Evolutionary conservation across 202 grass and related monocot species (phyloP), one percentile per base, ranked within the genome.

Genomic region (Hordeum pubiflorum): DNA sequence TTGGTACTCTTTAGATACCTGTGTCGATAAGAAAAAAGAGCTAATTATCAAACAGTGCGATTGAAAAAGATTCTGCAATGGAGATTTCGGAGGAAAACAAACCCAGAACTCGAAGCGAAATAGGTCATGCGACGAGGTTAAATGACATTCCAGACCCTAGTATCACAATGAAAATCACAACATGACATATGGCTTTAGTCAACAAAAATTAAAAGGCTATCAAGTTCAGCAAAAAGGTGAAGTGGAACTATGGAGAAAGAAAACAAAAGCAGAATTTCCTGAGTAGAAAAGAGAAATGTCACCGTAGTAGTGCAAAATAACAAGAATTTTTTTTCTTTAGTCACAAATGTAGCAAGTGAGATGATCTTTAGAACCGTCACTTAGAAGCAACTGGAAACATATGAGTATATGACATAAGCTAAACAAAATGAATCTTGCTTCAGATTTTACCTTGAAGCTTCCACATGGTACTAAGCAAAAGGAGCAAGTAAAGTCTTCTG

Each of bases 31-130:
- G 32, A 83, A 85, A 85, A 84, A 62, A 58, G 6, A 72, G 82
- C 10, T 75, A 77, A 34, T 72, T 65, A 84, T 64, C 18, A 23
- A 79, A 81, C 18, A 72, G 36, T 10, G 21, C 43, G 32, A 72
- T 31, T 62, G 11, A 48, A 76, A 15, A 43, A 65, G 67, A 72
- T 40, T 86, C 50, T 46, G 13, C 33, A 43, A 63, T 80, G 23
- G 24, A 85, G 41, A 83, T 67, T 86, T 39, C 40, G 89, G 83
- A 87, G 82, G 79, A 82, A 89, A 84, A 91, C 94, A 38, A 87
- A 97, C 91, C 94, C 50, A 92, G 80, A 97, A 97, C 52, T 87
- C 89, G 82, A 86, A 94, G 75, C 80, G 86, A 88, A 97, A 91
- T 52, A 77, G 61, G 67, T 94, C 94, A 84, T 97, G 91, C 4